Evolutionary conservation across 345 rosid species (phyloP).

Genomic region (Aegle marmelos): DNA sequence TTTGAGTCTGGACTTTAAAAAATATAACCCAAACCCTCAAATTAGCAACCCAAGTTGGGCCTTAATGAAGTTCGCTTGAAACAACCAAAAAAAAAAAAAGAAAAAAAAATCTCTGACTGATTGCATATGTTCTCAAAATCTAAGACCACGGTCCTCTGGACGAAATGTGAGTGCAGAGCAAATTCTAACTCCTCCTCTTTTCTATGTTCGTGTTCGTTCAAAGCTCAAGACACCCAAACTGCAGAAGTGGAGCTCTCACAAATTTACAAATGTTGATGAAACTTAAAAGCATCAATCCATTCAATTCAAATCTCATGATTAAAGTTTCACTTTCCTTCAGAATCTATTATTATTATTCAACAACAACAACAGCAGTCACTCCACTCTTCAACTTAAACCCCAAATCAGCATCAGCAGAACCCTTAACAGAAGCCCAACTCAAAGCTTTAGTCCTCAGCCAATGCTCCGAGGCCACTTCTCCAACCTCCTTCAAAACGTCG

Average conservation of each 20-base stretch:
- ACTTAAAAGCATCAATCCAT: conserved; percentile 17
- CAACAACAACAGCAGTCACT: conserved; percentile 16
- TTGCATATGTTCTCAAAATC: no score
- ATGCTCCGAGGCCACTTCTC: conserved; percentile 61
- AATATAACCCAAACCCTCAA: no score
- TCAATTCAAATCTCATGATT: conserved; percentile 12
- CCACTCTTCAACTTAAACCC: conserved; percentile 38
- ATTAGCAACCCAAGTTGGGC: no score
- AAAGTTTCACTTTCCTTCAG: conserved; percentile 20
- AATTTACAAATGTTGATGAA: conserved; percentile 32
- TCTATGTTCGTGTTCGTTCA: no score
- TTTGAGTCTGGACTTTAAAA: no score
- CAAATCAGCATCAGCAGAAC: conserved; percentile 19
- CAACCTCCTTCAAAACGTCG: conserved; percentile 52
- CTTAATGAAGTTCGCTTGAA: no score
- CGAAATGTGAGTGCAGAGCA: neutral
- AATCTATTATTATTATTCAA: neutral
- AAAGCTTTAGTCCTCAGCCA: conserved; percentile 62
- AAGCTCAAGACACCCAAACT: neutral
- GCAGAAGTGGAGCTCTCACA: neutral
- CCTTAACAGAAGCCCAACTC: conserved; percentile 49
- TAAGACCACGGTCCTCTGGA: neutral
- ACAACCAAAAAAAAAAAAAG: no score
- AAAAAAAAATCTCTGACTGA: no score
- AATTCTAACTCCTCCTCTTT: no score